Conservation (phyloP, 768 basidiomycete genomes). For the Phlebiopsis flavidoalba region DNA sequence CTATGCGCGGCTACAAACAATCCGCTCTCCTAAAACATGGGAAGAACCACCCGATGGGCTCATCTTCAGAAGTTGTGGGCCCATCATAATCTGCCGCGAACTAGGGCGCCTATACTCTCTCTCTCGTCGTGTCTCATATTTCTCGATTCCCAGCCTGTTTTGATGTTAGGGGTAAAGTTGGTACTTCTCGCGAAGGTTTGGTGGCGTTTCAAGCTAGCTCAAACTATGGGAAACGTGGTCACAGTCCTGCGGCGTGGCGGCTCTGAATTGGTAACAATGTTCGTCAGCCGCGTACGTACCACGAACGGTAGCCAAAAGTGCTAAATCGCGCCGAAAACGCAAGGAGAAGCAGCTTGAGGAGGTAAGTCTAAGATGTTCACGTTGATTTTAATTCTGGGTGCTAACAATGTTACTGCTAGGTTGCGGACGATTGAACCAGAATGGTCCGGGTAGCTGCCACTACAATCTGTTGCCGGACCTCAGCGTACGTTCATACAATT, state of each 20-base stretch:
- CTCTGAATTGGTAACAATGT: constrained; percentile 83
- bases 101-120: neutral
- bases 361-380: constrained; percentile 32
- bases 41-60: no score
- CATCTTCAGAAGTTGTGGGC: no score
- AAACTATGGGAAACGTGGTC: constrained; percentile 46
- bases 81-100: no score
- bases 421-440: constrained; percentile 52
- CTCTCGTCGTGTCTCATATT: constrained; percentile 32
- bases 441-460: constrained; percentile 54
- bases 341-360: constrained; percentile 76
- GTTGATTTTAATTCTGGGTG: neutral
- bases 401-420: constrained; percentile 36
- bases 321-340: constrained; percentile 83
- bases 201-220: neutral
- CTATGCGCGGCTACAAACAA: no score
- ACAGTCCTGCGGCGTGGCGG: constrained; percentile 85
- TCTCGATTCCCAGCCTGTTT: constrained; percentile 52
- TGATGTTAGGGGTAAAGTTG: constrained; percentile 65
- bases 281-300: constrained; percentile 75
- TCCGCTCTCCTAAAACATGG: no score
- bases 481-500: constrained; percentile 40
- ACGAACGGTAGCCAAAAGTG: constrained; percentile 87
- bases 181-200: constrained; percentile 28
- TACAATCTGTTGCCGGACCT: constrained; percentile 78